Evolutionary conservation across 805 yeast genomes (phyloP), one percentile per base, ranked within the genome.

Genomic region (Metschnikowia lachancei): DNA sequence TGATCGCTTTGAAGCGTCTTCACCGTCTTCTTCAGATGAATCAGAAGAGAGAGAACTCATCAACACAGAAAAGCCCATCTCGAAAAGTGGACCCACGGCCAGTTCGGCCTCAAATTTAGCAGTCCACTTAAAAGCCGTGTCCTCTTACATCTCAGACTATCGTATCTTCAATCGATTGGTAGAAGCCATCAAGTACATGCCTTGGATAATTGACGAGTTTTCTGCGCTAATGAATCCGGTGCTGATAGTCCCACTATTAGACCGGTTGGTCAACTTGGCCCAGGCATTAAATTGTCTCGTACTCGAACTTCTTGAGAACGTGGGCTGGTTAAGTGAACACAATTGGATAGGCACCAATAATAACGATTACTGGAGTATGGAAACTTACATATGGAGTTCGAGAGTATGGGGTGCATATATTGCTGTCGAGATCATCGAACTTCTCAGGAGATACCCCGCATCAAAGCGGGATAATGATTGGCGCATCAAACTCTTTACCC

Each of bases 241-340:
- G 5, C 55, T 57, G 37, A 42, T 59, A 2, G 57, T 47, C 9
- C 64, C 73, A 0, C 56, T 58, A 24, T 46, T 63, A 3, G 65
- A 68, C 52, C 53, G 75, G 14, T 53, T 68, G 35, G 47, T 72
- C 50, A 69, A 69, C 47, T 60, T 70, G 13, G 51, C 61, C 14
- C 77, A 72, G 53, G 61, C 76, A 2, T 46, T 72, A 44, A 71
- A 70, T 50, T 70, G 76, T 50, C 60, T 70, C 40, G 57, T 67
- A 2, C 61, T 72, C 45, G 76, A 72, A 51, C 52, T 67, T 10
- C 54, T 72, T 17, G 77, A 72, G 44, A 72, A 71, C 47, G 71
- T 67, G 6, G 77, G 77, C 10, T 72, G 76, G 76, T 52, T 71
- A 41, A 69, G 74, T 4, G 77, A 72, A 22, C 77, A 72, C 52